A percentile compares a stretch with the other conserved stretches of the same genome.
These are phyloP conservation scores for Iodosphaeria phyllophila DNA, from an alignment of 2,329 filamentous ascomycete species.

Conservation along the genomic window DNA sequence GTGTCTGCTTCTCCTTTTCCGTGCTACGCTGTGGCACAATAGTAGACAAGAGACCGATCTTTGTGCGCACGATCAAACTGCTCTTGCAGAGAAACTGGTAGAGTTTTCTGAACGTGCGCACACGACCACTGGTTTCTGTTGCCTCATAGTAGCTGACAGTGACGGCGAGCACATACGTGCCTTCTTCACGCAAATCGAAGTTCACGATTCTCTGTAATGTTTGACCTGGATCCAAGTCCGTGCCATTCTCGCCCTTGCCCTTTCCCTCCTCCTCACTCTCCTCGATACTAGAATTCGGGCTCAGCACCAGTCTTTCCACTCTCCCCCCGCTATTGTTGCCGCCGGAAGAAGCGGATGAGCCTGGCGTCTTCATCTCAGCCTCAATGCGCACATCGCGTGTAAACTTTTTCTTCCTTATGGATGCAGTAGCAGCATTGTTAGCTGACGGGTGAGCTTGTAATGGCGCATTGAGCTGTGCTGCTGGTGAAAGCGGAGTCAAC, in stretches of 20 bases:
- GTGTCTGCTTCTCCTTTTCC: conserved; percentile 4
- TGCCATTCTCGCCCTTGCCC: conserved; percentile 8
- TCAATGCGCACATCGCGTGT: conserved; percentile 67
- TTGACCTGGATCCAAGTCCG: conserved; percentile 38
- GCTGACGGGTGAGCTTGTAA: too few species aligned
- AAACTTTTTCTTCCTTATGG: conserved; percentile 20
- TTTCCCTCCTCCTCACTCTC: conserved; percentile 1
- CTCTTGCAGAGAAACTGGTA: conserved; percentile 94
- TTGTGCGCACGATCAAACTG: conserved; percentile 77
- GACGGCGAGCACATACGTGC: conserved; percentile 81
- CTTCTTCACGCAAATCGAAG: conserved; percentile 85
- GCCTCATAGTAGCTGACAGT: conserved; percentile 91
- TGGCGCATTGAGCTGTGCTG: too few species aligned
- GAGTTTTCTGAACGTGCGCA: conserved; percentile 78
- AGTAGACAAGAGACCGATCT: conserved; percentile 46
- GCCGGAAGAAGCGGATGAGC: too few species aligned
- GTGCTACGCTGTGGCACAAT: conserved; percentile 9
- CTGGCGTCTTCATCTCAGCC: conserved; percentile 89
- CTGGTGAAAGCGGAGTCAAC: conserved; percentile 1
- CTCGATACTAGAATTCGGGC: too few species aligned
- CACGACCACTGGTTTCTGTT: conserved; percentile 46
- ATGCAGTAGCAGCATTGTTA: too few species aligned
- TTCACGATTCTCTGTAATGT: conserved; percentile 67
- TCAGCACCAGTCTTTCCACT: conserved; percentile 49
- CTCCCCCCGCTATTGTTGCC: too few species aligned